Evolutionary conservation across 2,329 filamentous ascomycete species (phyloP), one percentile per base, ranked within the genome.

Genomic region (Venturia effusa): DNA sequence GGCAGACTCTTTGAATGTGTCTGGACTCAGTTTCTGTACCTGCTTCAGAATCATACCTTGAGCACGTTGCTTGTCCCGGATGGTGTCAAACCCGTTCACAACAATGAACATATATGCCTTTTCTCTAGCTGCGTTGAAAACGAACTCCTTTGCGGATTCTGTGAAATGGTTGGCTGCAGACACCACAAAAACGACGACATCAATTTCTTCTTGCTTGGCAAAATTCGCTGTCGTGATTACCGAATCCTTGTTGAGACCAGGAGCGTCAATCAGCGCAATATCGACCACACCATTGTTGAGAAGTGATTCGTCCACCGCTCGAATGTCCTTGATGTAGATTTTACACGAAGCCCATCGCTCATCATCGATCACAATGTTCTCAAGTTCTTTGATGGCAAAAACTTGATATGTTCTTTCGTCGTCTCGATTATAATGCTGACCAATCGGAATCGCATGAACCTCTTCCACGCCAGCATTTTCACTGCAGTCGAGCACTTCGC

Each of bases 101-200:
- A 99, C 94, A 75, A 99, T 96, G 75, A 99, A 99, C 67, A 99
- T 92, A 73, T 99, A 99, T 0, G 94, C 93, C 77, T 99, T 99
- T 72, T 99, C 94, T 48, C 93, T 86, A 0, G 94, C 94, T 1
- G 94, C 94, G 61, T 93, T 93, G 81, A 90, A 89, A 67, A 99
- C 96, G 71, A 99, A 99, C 70, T 99, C 94, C 76, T 90, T 95
- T n/a, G 94, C 92, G 0, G 94, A 96, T 63, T 96, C 86, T 0
- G 94, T 99, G 73, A 99, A 97, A 76, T 99, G 94, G 68, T 99
- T 99, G 32, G 93, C 92, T 2, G 94, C 94, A 13, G 92, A 97
- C 5, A 99, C 94, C 40, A 99, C 94, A 70, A 99, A 99, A 0
- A 99, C 92, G 0, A 99, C 94, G 0, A 99, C 94, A 70, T 99